Base-by-base conservation (phyloP, 768 basidiomycete species). In the Crassisporium funariophilum region DNA sequence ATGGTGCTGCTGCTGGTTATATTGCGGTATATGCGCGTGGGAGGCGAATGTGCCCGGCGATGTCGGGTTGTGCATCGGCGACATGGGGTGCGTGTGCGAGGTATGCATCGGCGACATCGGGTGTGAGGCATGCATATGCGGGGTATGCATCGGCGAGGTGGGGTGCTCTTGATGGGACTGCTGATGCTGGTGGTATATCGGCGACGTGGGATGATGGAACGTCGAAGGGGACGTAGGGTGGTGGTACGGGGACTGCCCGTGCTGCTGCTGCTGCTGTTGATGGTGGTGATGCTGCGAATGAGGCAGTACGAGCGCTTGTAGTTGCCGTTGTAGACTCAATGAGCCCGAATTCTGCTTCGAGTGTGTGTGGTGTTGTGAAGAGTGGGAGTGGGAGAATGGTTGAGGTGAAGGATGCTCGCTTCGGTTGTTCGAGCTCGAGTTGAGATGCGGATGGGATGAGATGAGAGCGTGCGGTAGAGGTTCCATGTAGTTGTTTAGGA, bases 401-500 rank as follows among this genome's bases (percentile, higher is more conserved):
- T 29, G 27, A 20, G 48, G 44, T 25, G 40, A 27, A 31, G 34
- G 36, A 33, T 37, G 50, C 35, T 33, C 52, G 41, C 35, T 37
- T 27, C 40, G 39, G 25, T 31, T 46, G 8, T 41, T n/a, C 13
- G 47, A 37, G 11, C 33, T 41, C 5, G 20, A 11, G 19, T 7
- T 7, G 8, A 46, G 29, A 15, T 41, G 27, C 9, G 46, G 31
- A 12, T 54, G 40, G 5, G 58, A 38, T 13, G 59, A 56, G 3
- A 61, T 50, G 5, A 64, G 53, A 5, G 63, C 53, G 21, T 55
- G 56, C 3, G 65, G 63, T 9, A 63, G 43, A 0, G 59, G 55
- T 49, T 61, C 63, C 47, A 66, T 60, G 38, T 59, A 61, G 24
- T 60, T 50, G 11, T 53, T 52, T 4, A 60, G 52, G n/a, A 54